These are phyloP conservation scores for Ustilago cynodontis DNA, from an alignment of 1,284 basidiomycete species.

Conservation along the genomic window DNA sequence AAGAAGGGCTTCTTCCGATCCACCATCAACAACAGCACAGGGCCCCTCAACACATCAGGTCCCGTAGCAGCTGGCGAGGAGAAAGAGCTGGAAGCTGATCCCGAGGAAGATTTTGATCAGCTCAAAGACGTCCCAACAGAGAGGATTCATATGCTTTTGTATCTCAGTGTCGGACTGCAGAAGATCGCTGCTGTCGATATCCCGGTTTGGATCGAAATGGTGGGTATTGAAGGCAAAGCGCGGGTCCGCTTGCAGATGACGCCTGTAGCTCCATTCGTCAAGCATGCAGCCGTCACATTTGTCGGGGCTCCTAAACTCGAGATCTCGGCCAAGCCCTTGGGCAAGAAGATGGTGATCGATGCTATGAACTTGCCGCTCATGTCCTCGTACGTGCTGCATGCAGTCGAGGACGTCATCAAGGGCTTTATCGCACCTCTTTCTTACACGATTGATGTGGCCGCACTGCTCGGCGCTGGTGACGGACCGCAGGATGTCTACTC, in stretches of 20 bases:
- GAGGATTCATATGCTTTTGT: slow-evolving; percentile 58
- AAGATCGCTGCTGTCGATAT: slow-evolving; percentile 65
- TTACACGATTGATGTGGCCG: slow-evolving; percentile 61
- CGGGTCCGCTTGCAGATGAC: slow-evolving; percentile 63
- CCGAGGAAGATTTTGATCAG: slow-evolving; percentile 27
- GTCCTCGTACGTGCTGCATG: slow-evolving; percentile 58
- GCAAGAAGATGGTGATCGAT: slow-evolving; percentile 65
- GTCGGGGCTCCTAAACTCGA: slow-evolving; percentile 61
- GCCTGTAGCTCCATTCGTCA: slow-evolving; percentile 62
- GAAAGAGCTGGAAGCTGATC: slow-evolving; percentile 13
- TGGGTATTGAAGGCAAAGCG: slow-evolving; percentile 65
- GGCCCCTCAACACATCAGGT: slow-evolving; percentile 23
- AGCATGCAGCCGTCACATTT: slow-evolving; percentile 63
- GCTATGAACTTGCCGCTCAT: slow-evolving; percentile 67
- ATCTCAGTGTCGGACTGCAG: slow-evolving; percentile 64
- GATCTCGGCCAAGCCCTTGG: slow-evolving; percentile 64
- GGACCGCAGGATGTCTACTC: slow-evolving; percentile 61
- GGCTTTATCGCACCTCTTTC: slow-evolving; percentile 62
- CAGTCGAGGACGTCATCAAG: slow-evolving; percentile 60
- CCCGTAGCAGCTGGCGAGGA: slow-evolving; percentile 20
- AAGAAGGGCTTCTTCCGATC: slow-evolving; percentile 41
- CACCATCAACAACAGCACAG: slow-evolving; percentile 25
- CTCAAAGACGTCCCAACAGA: slow-evolving; percentile 43
- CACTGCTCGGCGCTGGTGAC: slow-evolving; percentile 57
- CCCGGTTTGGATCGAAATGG: slow-evolving; percentile 65